Base-by-base conservation (phyloP, 495 filamentous ascomycete genomes). In the Amphirosellinia nigrospora region DNA sequence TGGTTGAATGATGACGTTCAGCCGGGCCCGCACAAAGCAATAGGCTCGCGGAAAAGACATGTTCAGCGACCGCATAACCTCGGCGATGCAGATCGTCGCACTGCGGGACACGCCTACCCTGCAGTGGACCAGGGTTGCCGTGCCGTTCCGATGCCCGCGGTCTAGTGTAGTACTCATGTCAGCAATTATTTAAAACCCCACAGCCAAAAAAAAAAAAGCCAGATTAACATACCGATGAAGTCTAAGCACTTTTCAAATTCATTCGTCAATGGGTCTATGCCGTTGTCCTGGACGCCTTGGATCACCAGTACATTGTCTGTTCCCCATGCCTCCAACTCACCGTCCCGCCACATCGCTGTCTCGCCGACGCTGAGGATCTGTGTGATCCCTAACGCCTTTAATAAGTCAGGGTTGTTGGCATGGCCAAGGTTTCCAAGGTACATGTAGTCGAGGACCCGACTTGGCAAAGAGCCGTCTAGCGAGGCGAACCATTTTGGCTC, bases 31-130 rank as follows among this genome's bases (percentile, higher is more conserved):
- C 32, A 99, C 96, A 80, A 93, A 99, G 79, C 96, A 99, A 79
- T 99, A 99, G 56, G 96, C 96, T 55, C 93, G 86, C 19, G 96
- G 93, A 76, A 98, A 97, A 4, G 93, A 96, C 58, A 98, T 82
- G 34, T 88, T 83, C 36, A 91, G 77, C 8, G 89, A 83, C 15
- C 90, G 87, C 96, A 99, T 99, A 26, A 98, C 95, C 80, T 98
- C 94, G 39, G 96, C 96, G 75, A 99, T 98, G 81, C 96, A 98
- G 77, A 99, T 97, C 9, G 96, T 99, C 26, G 96, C 96, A 59
- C 92, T 95, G 69, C 96, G 86, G 23, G 94, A 97, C 69, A 99
- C 96, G 58, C 96, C 96, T 52, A 99, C 96, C 15, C 96, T 90
- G 78, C 96, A 99, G 79, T 99, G 96, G 32, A 99, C 96, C 55